Evolutionary conservation across 768 basidiomycete species (phyloP).

Genomic region (Mrakia gelida): DNA sequence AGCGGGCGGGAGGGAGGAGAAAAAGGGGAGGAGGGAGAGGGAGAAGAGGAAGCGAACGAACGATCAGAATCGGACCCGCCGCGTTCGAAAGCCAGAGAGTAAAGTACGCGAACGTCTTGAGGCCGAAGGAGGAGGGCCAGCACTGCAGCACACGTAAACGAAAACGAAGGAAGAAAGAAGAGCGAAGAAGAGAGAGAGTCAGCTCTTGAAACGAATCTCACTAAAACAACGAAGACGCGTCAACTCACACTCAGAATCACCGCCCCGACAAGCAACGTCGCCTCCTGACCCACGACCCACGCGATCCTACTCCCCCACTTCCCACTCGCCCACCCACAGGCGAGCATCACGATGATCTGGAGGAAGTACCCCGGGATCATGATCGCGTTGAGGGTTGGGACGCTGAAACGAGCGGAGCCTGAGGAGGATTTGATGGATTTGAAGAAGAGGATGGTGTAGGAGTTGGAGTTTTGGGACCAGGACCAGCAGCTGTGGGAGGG

Average conservation of each 20-base stretch:
- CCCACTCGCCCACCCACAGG: constrained; percentile 34
- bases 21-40: not conserved
- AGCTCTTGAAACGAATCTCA: too few relatives aligned
- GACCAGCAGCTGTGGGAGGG: not conserved
- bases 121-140: constrained; percentile 34
- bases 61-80: constrained; percentile 35
- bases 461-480: not conserved
- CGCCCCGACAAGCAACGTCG: constrained; percentile 28
- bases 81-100: constrained; percentile 36
- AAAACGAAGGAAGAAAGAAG: not conserved
- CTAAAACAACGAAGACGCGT: not conserved
- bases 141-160: not conserved
- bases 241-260: not conserved
- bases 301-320: constrained; percentile 32
- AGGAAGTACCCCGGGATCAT: constrained; percentile 37
- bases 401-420: constrained; percentile 32
- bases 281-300: constrained; percentile 35
- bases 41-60: not conserved
- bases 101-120: constrained; percentile 37
- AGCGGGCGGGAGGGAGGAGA: not conserved
- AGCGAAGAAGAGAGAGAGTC: too few relatives aligned
- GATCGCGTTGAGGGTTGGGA: constrained; percentile 36
- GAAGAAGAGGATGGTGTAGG: not conserved
- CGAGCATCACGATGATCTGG: constrained; percentile 36
- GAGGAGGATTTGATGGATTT: constrained; percentile 32